Evolutionary conservation across 768 basidiomycete genomes (phyloP).

Genomic region (Rickenella mellea): DNA sequence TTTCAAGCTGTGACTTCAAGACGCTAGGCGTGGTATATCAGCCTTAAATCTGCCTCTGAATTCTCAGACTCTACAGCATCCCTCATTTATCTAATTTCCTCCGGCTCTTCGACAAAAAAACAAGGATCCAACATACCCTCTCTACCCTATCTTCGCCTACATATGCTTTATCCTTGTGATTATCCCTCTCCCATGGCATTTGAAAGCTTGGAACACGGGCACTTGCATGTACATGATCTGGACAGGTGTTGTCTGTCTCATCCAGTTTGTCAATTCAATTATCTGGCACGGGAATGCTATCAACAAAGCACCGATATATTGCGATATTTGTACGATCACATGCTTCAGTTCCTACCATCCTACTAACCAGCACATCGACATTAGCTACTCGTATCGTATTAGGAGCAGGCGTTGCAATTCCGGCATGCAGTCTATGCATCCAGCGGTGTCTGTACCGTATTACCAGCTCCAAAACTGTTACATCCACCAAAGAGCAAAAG

Average conservation of each 20-base stretch:
- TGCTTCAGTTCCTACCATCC: neutral
- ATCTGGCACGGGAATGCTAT: slow-evolving; percentile 19
- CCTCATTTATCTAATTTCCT: no score
- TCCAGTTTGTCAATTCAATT: slow-evolving; percentile 14
- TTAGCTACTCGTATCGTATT: slow-evolving; percentile 31
- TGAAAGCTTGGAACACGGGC: slow-evolving; percentile 16
- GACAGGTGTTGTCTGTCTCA: slow-evolving; percentile 3
- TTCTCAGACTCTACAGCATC: no score
- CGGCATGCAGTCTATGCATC: slow-evolving; percentile 34
- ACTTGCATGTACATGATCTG: slow-evolving; percentile 17
- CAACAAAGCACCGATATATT: slow-evolving; percentile 21
- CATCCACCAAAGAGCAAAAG: no score
- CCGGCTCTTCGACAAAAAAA: no score
- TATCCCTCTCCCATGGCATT: slow-evolving; percentile 17
- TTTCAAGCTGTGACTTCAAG: no score
- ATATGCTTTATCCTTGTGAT: slow-evolving; percentile 12
- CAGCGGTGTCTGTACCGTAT: slow-evolving; percentile 40
- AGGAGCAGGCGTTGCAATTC: slow-evolving; percentile 25
- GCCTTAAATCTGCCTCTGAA: no score
- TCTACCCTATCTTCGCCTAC: neutral
- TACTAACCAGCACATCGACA: neutral
- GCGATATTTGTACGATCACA: slow-evolving; percentile 24
- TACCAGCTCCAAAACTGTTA: slow-evolving; percentile 38
- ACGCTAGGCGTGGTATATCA: no score
- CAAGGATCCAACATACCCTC: neutral